Evolutionary conservation across 805 yeast genomes (phyloP).

Genomic region (Wickerhamiella siamensis): DNA sequence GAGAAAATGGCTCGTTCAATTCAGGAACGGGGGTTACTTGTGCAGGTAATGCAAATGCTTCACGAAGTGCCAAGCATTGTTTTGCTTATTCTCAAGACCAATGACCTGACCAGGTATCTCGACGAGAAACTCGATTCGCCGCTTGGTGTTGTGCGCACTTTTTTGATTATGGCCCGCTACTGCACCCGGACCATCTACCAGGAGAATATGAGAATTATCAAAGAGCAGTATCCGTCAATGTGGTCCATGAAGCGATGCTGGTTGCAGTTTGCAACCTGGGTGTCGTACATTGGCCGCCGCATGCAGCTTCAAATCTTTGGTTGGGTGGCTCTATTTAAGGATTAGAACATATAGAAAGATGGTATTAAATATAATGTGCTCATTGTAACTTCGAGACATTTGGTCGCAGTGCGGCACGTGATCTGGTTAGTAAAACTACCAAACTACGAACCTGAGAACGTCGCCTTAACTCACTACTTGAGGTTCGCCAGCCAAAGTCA

Average conservation of each 20-base stretch:
- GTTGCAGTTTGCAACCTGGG: not conserved
- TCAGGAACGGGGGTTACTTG: conserved; percentile 41
- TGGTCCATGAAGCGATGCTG: conserved; percentile 3
- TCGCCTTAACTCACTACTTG: too few species aligned
- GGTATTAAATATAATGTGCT: too few species aligned
- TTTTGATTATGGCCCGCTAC: conserved; percentile 76
- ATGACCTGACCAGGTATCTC: conserved; percentile 77
- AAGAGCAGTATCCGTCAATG: conserved; percentile 7
- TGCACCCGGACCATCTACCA: conserved; percentile 68
- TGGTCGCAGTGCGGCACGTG: too few species aligned
- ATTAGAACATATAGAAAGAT: too few species aligned
- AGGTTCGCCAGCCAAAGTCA: too few species aligned
- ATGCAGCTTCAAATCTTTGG: not conserved
- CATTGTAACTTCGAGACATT: too few species aligned
- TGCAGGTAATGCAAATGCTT: conserved; percentile 64
- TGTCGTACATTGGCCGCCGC: not conserved
- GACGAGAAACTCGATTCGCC: conserved; percentile 77
- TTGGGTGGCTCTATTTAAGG: conserved; percentile 1
- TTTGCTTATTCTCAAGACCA: conserved; percentile 75
- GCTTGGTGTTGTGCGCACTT: conserved; percentile 74
- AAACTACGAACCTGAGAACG: too few species aligned
- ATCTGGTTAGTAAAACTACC: too few species aligned
- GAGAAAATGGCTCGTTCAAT: conserved; percentile 50
- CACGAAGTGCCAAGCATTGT: conserved; percentile 76
- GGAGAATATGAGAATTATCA: conserved; percentile 39